Evolutionary conservation across 352 stramenopile genomes (phyloP).

Genomic region (Nothophytophthora sp.): DNA sequence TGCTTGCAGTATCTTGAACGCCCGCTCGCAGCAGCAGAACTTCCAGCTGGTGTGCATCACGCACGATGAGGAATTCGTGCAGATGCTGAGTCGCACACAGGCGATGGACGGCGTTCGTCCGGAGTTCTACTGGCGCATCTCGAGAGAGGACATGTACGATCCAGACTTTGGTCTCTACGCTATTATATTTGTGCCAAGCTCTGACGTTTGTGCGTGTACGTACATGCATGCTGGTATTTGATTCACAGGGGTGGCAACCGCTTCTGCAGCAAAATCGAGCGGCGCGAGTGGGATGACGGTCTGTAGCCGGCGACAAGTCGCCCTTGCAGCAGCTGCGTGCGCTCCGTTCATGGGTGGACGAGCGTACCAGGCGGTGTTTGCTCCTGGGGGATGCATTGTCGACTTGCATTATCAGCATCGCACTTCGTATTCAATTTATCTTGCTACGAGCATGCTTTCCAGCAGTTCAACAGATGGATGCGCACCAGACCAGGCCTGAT

Average conservation of each 20-base stretch:
- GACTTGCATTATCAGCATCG: too few species aligned
- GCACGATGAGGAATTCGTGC: constrained; percentile 97
- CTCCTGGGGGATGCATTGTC: too few species aligned
- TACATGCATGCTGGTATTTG: too few species aligned
- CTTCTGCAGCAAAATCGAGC: constrained; percentile 86
- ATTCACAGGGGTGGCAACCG: constrained; percentile 66
- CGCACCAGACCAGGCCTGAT: too few species aligned
- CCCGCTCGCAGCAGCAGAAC: constrained; percentile 94
- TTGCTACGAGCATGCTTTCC: too few species aligned
- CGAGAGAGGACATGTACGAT: constrained; percentile 79
- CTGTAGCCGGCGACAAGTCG: too few species aligned
- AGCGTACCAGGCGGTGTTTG: too few species aligned
- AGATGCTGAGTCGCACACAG: constrained; percentile 86
- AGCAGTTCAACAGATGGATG: too few species aligned
- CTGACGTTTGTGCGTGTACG: too few species aligned
- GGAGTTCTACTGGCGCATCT: constrained; percentile 87
- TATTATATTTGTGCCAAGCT: too few species aligned
- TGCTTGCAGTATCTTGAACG: constrained; percentile 91
- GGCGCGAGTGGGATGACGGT: constrained; percentile 60
- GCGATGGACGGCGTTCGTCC: constrained; percentile 70
- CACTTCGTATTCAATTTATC: constrained; percentile 4
- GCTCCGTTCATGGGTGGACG: too few species aligned
- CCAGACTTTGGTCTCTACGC: not conserved
- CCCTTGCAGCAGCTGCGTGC: too few species aligned
- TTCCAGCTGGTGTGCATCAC: constrained; percentile 99